Conservation (phyloP, 2,329 filamentous ascomycete genomes). For the Teratosphaeria zuluensis region DNA sequence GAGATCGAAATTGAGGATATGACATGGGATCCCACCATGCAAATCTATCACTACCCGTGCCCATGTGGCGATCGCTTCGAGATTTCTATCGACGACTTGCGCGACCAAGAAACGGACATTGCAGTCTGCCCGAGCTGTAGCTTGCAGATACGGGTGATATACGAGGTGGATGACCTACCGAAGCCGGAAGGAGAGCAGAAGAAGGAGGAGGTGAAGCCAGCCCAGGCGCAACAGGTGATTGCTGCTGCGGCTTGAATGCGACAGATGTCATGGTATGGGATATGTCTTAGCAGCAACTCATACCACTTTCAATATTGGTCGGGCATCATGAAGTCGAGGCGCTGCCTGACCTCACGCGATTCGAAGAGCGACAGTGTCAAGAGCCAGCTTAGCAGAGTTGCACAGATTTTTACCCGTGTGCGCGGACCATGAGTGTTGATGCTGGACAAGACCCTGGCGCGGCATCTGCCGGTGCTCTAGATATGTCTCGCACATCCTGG, state of each 20-base stretch:
- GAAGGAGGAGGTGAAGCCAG: conserved; percentile 3
- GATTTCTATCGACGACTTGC: conserved; percentile 72
- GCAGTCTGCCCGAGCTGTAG: conserved; percentile 97
- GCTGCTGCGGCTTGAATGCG: conserved; percentile 6
- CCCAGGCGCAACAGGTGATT: conserved; percentile 11
- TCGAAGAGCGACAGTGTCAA: too few species aligned
- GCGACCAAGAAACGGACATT: conserved; percentile 74
- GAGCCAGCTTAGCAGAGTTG: too few species aligned
- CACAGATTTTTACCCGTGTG: too few species aligned
- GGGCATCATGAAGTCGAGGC: too few species aligned
- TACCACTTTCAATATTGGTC: too few species aligned
- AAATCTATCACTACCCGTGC: conserved; percentile 93
- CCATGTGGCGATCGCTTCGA: conserved; percentile 96
- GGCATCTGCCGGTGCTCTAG: too few species aligned
- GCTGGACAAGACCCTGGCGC: too few species aligned
- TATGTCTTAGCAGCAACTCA: background rate
- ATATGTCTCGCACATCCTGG: too few species aligned
- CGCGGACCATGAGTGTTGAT: too few species aligned
- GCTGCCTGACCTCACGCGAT: too few species aligned
- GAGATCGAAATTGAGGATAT: conserved; percentile 99
- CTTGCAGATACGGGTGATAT: conserved; percentile 92
- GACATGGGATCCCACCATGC: conserved; percentile 71
- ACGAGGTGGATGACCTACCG: conserved; percentile 55
- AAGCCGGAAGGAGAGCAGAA: conserved; percentile 29
- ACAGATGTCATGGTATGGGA: background rate